These are phyloP conservation scores for Pyrenochaeta sp. DNA, from an alignment of 2,329 filamentous ascomycete genomes.

Conservation along the genomic window DNA sequence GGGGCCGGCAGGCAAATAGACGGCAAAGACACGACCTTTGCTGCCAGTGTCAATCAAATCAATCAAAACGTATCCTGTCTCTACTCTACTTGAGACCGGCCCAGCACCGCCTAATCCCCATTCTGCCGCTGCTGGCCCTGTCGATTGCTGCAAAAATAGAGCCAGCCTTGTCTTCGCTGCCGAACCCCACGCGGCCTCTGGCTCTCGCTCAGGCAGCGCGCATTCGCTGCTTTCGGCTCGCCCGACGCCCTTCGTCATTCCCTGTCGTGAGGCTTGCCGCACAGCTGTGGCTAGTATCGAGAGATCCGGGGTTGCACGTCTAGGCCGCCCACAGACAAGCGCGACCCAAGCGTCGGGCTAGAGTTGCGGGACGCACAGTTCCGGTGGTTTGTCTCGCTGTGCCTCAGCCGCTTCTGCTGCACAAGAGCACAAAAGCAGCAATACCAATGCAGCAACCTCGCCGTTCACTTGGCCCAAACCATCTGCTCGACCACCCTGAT, in stretches of 20 bases:
- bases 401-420: slow-evolving; percentile 21
- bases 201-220: slow-evolving; percentile 6
- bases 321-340: slow-evolving; percentile 1
- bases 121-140: neutral
- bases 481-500: slow-evolving; percentile 11
- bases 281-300: slow-evolving; percentile 22
- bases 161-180: slow-evolving; percentile 3
- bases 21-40: too few species aligned
- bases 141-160: slow-evolving; percentile 8
- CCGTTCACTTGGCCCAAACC: slow-evolving; percentile 26
- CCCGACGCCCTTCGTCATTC: slow-evolving; percentile 15
- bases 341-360: slow-evolving; percentile 16
- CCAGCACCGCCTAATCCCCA: neutral
- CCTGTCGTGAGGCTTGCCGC: slow-evolving; percentile 20
- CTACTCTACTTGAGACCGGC: slow-evolving; percentile 30
- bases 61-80: neutral
- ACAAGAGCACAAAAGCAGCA: slow-evolving; percentile 27
- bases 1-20: slow-evolving; percentile 4
- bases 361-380: slow-evolving; percentile 28
- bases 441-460: slow-evolving; percentile 31
- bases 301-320: slow-evolving; percentile 19
- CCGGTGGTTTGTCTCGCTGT: slow-evolving; percentile 27
- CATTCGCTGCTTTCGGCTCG: slow-evolving; percentile 5
- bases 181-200: neutral
- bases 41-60: too few species aligned